A percentile compares a stretch with the other conserved stretches of the same genome.
phyloP scores from a whole-genome alignment of 129 eudicot species.

The Escallonia rubra region DNA sequence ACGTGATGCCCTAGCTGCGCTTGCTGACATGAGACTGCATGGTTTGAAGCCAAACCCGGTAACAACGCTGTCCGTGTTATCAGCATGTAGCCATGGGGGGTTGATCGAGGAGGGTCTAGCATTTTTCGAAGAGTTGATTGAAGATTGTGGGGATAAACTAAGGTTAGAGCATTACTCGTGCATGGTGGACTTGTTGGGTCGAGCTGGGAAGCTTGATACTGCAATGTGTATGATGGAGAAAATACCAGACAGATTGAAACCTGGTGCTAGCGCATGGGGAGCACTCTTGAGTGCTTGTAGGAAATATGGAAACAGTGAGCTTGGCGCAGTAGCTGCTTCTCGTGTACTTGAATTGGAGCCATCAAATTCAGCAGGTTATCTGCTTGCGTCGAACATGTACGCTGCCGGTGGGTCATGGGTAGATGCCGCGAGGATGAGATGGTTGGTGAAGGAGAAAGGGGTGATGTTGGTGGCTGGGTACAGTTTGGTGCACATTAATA shows the following conservation, averaged over 20 bases:
- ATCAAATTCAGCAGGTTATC: slow-evolving; percentile 53
- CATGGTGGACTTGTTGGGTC: slow-evolving; percentile 65
- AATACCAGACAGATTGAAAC: slow-evolving; percentile 29
- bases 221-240: slow-evolving; percentile 50
- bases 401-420: slow-evolving; percentile 62
- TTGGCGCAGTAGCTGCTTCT: slow-evolving; percentile 33
- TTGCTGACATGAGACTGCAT: slow-evolving; percentile 37
- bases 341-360: slow-evolving; percentile 70
- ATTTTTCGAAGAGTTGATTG: slow-evolving; percentile 40
- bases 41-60: slow-evolving; percentile 64
- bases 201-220: slow-evolving; percentile 67
- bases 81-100: slow-evolving; percentile 96
- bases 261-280: slow-evolving; percentile 70
- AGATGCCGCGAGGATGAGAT: slow-evolving; percentile 56
- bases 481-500: slow-evolving; percentile 51
- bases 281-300: slow-evolving; percentile 71
- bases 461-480: slow-evolving; percentile 55
- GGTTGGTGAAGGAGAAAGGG: slow-evolving; percentile 48
- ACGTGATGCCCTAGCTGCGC: slow-evolving; percentile 44
- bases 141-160: slow-evolving; percentile 36
- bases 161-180: slow-evolving; percentile 70
- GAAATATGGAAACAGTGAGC: slow-evolving; percentile 29
- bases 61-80: slow-evolving; percentile 59
- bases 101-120: slow-evolving; percentile 55
- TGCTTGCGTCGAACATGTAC: slow-evolving; percentile 72